Evolutionary conservation across 2,329 filamentous ascomycete species (phyloP).

Genomic region (Periconia sp.): DNA sequence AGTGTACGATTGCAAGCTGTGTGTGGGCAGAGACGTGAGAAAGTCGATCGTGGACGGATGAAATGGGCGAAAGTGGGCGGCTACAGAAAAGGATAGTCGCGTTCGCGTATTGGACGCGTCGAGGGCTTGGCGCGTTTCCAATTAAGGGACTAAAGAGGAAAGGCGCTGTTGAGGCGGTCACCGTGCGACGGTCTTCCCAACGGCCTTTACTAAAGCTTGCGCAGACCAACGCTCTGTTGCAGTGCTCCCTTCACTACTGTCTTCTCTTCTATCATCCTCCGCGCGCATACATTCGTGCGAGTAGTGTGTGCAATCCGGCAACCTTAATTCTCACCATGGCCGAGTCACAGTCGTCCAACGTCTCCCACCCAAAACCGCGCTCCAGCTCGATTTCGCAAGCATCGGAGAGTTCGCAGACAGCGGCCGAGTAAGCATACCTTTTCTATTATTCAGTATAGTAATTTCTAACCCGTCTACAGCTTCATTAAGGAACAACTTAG

Average conservation of each 20-base stretch:
- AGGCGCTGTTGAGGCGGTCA: no score
- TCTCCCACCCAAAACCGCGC: constrained; percentile 31
- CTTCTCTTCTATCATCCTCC: not conserved
- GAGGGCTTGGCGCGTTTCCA: constrained; percentile 11
- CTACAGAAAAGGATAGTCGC: constrained; percentile 7
- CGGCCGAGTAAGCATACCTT: constrained; percentile 49
- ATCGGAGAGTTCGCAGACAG: constrained; percentile 62
- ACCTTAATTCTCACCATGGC: constrained; percentile 35
- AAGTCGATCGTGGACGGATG: no score
- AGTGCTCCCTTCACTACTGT: not conserved
- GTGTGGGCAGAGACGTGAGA: constrained; percentile 5
- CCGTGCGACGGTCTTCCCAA: no score
- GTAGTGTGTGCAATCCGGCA: not conserved
- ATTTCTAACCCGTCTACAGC: constrained; percentile 51
- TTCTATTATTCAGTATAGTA: no score
- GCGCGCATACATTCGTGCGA: not conserved
- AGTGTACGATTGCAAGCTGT: constrained; percentile 10
- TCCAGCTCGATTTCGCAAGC: constrained; percentile 50
- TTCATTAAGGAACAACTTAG: constrained; percentile 89
- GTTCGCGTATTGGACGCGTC: constrained; percentile 11
- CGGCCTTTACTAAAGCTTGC: no score
- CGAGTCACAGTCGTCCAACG: constrained; percentile 28
- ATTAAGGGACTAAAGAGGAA: constrained; percentile 10
- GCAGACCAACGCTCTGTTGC: no score
- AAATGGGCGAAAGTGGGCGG: constrained; percentile 10